phyloP scores from a whole-genome alignment of 2,329 filamentous ascomycete species.

The Chrysosporium keratinophilum region DNA sequence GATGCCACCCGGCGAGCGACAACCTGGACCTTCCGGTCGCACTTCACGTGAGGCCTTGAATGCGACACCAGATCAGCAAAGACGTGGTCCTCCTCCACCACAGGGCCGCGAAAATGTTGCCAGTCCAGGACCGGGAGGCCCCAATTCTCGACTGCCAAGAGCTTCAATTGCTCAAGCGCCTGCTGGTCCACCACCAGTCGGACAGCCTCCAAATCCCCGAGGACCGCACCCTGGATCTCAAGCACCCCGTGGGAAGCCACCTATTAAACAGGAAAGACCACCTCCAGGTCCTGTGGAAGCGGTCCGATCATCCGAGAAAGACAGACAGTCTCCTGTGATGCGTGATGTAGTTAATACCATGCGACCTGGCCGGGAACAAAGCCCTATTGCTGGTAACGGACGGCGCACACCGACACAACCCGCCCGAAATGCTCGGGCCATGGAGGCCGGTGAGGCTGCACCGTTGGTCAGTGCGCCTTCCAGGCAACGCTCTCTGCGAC shows the following conservation, averaged over 20 bases:
- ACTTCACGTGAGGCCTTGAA: conserved; percentile 37
- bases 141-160: conserved; percentile 47
- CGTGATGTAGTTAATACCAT: conserved; percentile 32
- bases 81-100: conserved; percentile 27
- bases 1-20: conserved; percentile 35
- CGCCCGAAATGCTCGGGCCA: conserved; percentile 31
- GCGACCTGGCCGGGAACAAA: conserved; percentile 35
- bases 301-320: conserved; percentile 38
- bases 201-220: conserved; percentile 52
- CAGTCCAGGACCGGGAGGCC: conserved; percentile 27
- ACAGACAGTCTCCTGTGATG: conserved; percentile 39
- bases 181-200: conserved; percentile 53
- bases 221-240: conserved; percentile 32
- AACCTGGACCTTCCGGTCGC: conserved; percentile 30
- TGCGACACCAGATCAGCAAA: conserved; percentile 28
- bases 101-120: conserved; percentile 35
- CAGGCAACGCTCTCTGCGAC: conserved; percentile 45
- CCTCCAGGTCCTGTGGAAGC: conserved; percentile 37
- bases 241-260: conserved; percentile 20
- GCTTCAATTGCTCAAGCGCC: conserved; percentile 50
- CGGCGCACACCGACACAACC: conserved; percentile 52
- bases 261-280: conserved; percentile 39
- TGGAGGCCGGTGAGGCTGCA: conserved; percentile 39
- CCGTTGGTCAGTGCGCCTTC: conserved; percentile 35
- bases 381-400: conserved; percentile 45